A percentile compares a stretch with the other conserved stretches of the same genome.
Evolutionary conservation across 2,329 filamentous ascomycete genomes (phyloP).

Genomic region (Penicillium sp.): DNA sequence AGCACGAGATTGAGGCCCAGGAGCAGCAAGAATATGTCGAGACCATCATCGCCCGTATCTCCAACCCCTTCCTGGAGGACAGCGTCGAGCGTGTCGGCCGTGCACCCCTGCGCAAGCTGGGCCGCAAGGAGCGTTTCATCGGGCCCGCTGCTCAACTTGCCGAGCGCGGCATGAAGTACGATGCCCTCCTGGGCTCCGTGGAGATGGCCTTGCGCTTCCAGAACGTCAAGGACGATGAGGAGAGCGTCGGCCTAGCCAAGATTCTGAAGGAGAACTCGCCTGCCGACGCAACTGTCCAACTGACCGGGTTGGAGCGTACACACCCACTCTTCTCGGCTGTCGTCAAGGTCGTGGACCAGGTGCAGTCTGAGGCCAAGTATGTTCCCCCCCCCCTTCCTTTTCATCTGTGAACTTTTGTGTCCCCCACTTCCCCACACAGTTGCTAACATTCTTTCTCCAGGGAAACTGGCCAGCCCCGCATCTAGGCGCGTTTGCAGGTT

Average conservation of each 20-base stretch:
- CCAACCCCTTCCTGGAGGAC: constrained; percentile 90
- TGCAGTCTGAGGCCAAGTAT: constrained; percentile 61
- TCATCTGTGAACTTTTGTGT: background rate
- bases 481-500: constrained; percentile 23
- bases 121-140: constrained; percentile 93
- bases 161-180: constrained; percentile 72
- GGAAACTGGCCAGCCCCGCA: constrained; percentile 32
- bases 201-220: constrained; percentile 96
- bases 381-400: background rate
- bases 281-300: constrained; percentile 73
- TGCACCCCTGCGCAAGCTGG: constrained; percentile 89
- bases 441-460: constrained; percentile 24
- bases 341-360: constrained; percentile 76
- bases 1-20: constrained; percentile 74
- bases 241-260: constrained; percentile 81
- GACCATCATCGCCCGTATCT: constrained; percentile 89
- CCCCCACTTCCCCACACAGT: background rate
- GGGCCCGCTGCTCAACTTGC: constrained; percentile 87
- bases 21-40: constrained; percentile 87
- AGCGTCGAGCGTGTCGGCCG: constrained; percentile 93
- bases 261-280: constrained; percentile 76
- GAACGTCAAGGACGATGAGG: constrained; percentile 87
- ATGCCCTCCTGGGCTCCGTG: constrained; percentile 75
- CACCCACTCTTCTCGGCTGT: constrained; percentile 80
- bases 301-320: constrained; percentile 75